These are phyloP conservation scores for Yarrowia keelungensis DNA, from an alignment of 805 yeast genomes.

Conservation along the genomic window DNA sequence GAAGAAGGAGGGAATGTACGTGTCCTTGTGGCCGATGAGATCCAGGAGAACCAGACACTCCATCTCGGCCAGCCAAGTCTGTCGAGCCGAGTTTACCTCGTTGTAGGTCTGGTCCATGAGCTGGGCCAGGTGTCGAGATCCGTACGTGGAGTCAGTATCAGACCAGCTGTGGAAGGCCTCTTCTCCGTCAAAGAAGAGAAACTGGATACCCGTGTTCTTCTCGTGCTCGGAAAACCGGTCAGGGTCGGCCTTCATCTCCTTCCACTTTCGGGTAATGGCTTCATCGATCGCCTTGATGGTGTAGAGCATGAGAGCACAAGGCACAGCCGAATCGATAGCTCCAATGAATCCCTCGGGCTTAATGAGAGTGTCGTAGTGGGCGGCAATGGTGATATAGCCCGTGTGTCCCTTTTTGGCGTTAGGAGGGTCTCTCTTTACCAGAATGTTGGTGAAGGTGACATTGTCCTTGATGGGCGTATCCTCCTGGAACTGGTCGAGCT, in stretches of 20 bases:
- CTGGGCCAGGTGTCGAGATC: constrained; percentile 59
- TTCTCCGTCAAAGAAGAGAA: constrained; percentile 67
- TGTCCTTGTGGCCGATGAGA: constrained; percentile 55
- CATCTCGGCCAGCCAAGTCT: constrained; percentile 49
- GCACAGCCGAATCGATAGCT: constrained; percentile 65
- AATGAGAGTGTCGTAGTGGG: constrained; percentile 62
- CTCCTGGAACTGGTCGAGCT: constrained; percentile 48
- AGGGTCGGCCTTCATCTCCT: constrained; percentile 8
- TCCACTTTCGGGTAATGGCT: constrained; percentile 45
- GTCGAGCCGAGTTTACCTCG: constrained; percentile 40
- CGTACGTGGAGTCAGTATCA: constrained; percentile 61
- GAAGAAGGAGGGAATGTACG: constrained; percentile 55
- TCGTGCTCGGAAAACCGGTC: constrained; percentile 41
- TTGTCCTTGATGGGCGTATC: constrained; percentile 52
- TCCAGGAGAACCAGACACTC: constrained; percentile 59
- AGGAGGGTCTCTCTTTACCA: constrained; percentile 47
- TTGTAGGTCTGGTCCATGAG: constrained; percentile 49
- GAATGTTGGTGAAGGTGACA: constrained; percentile 49
- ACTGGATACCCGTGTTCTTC: constrained; percentile 52
- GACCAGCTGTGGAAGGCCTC: constrained; percentile 65
- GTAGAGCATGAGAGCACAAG: constrained; percentile 61
- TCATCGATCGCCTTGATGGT: constrained; percentile 50
- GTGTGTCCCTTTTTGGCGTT: constrained; percentile 41
- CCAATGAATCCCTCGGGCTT: constrained; percentile 64
- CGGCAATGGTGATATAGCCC: constrained; percentile 52